Conservation (phyloP, 192 early-diverging fungal genomes). For the Backusella circina region DNA sequence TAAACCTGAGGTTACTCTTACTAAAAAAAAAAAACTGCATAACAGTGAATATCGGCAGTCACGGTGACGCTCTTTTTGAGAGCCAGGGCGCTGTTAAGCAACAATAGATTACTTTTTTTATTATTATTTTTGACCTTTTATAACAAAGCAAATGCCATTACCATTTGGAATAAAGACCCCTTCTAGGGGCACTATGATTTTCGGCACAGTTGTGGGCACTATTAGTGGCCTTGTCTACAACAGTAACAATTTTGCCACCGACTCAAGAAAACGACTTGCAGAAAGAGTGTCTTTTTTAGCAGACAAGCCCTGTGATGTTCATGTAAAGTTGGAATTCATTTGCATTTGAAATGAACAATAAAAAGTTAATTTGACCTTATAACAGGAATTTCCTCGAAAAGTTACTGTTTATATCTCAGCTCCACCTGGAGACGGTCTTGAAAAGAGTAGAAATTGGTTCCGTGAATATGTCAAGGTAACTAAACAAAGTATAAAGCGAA, state of each 20-base stretch:
- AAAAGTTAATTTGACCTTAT: not conserved
- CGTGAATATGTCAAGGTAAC: constrained; percentile 43
- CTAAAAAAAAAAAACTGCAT: too few species aligned
- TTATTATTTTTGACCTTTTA: not conserved
- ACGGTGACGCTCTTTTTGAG: not conserved
- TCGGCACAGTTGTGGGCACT: constrained; percentile 25
- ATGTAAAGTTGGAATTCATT: constrained; percentile 17
- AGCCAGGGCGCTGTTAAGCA: not conserved
- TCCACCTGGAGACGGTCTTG: constrained; percentile 41
- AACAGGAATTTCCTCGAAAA: constrained; percentile 33
- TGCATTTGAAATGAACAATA: not conserved
- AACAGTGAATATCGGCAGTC: not conserved
- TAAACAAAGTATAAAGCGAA: not conserved
- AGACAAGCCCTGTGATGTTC: constrained; percentile 35
- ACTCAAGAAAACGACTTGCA: constrained; percentile 24
- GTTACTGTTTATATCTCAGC: constrained; percentile 38
- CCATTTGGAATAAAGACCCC: constrained; percentile 36
- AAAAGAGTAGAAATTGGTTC: constrained; percentile 45
- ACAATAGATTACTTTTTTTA: not conserved
- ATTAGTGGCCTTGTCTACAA: constrained; percentile 30
- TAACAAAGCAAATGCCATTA: constrained; percentile 2
- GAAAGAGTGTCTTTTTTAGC: constrained; percentile 32
- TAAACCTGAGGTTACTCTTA: too few species aligned
- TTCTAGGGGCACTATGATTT: constrained; percentile 33
- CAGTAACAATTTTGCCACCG: constrained; percentile 24